Percentiles rank a stretch among this genome's conserved stretches.
These are phyloP conservation scores for Triticum urartu DNA, from an alignment of 176 grass and related monocot species.

Conservation along the genomic window DNA sequence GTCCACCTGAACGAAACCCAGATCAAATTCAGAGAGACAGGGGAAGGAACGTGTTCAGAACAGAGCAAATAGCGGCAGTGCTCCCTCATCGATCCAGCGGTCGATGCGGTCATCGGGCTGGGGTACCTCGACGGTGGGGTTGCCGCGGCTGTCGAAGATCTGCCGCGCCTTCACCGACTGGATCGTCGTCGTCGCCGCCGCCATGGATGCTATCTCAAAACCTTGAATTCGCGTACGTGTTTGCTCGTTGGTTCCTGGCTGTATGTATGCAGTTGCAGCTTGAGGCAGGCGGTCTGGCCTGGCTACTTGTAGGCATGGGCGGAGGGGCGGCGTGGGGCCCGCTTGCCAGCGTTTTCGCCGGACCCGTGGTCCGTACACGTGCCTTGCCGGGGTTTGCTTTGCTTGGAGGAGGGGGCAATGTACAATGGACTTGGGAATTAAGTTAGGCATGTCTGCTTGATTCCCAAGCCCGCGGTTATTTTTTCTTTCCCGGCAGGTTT, in stretches of 20 bases:
- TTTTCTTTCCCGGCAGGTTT: background rate
- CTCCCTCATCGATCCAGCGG: background rate
- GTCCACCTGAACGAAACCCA: constrained; percentile 45
- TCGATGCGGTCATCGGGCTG: no score
- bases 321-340: background rate
- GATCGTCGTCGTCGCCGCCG: constrained; percentile 46
- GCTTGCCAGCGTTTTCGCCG: background rate
- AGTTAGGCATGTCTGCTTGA: background rate
- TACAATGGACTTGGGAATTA: background rate
- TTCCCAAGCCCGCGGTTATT: no score
- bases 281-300: background rate
- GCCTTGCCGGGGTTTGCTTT: background rate
- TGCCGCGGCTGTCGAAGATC: constrained; percentile 98
- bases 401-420: constrained; percentile 1
- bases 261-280: background rate
- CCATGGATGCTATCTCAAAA: constrained; percentile 32
- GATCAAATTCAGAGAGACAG: background rate
- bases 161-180: constrained; percentile 70
- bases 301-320: background rate
- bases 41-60: background rate
- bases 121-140: constrained; percentile 58
- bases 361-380: background rate
- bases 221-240: background rate
- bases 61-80: background rate
- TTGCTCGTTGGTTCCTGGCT: background rate